Percentiles rank a stretch among this genome's conserved stretches.
These are phyloP conservation scores for Russula lepida DNA, from an alignment of 768 basidiomycete genomes.

Conservation along the genomic window DNA sequence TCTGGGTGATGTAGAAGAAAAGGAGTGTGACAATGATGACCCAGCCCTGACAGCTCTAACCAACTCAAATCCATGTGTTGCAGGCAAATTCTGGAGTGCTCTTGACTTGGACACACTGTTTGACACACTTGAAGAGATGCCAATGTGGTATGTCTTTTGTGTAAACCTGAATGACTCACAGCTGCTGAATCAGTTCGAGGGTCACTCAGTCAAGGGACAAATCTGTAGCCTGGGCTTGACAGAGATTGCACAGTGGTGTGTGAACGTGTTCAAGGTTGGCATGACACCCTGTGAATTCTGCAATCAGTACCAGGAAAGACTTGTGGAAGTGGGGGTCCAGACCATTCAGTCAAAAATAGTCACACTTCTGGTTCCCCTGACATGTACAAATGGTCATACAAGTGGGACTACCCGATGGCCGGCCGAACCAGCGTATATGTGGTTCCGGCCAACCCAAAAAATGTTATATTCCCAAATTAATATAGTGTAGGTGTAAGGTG, in stretches of 20 bases:
- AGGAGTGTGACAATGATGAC: constrained; percentile 38
- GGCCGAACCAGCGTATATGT: no score
- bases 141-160: constrained; percentile 88
- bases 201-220: constrained; percentile 85
- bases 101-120: constrained; percentile 83
- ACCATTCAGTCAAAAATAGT: no score
- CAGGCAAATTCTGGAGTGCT: constrained; percentile 81
- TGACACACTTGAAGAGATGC: constrained; percentile 80
- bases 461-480: no score
- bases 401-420: no score
- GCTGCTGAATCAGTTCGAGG: constrained; percentile 89
- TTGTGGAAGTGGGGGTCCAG: constrained; percentile 48
- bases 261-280: constrained; percentile 69
- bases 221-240: constrained; percentile 72
- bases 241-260: constrained; percentile 63
- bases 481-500: no score
- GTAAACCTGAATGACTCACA: constrained; percentile 94
- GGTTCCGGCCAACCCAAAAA: no score
- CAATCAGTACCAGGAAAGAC: constrained; percentile 66
- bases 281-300: constrained; percentile 85
- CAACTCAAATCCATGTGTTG: constrained; percentile 54
- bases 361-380: no score
- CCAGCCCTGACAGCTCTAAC: constrained; percentile 28
- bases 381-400: no score
- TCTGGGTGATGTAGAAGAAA: constrained; percentile 38